Evolutionary conservation across 495 filamentous ascomycete genomes (phyloP), one percentile per base, ranked within the genome.

Genomic region (Penicillium nucicola): DNA sequence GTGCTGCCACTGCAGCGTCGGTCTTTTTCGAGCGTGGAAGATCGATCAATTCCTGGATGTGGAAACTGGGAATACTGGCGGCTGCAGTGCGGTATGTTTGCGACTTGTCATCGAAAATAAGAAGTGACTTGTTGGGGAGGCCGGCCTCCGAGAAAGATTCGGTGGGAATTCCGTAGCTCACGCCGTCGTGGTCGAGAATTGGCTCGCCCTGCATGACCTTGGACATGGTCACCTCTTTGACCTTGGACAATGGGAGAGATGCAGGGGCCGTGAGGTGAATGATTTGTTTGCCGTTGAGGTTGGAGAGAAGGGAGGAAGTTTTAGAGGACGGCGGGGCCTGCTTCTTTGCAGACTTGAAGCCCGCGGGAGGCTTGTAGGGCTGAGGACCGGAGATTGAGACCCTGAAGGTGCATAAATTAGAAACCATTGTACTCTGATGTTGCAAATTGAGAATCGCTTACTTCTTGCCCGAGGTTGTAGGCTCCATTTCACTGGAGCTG

Each of bases 201-300:
- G 74, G 74, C 48, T 75, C 57, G 39, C 74, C 74, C 42, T 69
- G 64, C 56, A 72, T 42, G 42, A 71, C 65, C 50, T 68, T 70
- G 33, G 61, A 64, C 52, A 75, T 62, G 6, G 69, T 64, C 28
- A 77, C 62, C 47, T 75, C 70, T 42, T 74, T 69, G 14, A 77
- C 53, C 46, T 72, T 69, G 9, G 70, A 72, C 37, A 77, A 45
- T 33, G 74, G 72, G 13, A 77, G 62, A 52, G 57, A 72, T 3
- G 70, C 60, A 0, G 74, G 74, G 1, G 74, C 74, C 5, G 70
- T 68, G 47, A 77, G 68, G 44, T 77, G 71, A 49, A 69, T 62
- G 28, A 77, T 54, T 58, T 75, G 69, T 48, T 77, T 77, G 40
- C 70, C 71, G 45, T 55, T 52, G 43, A 77, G 61, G 44, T 74